These are phyloP conservation scores for Aspergillus ibericus DNA, from an alignment of 2,329 filamentous ascomycete genomes.

Conservation along the genomic window DNA sequence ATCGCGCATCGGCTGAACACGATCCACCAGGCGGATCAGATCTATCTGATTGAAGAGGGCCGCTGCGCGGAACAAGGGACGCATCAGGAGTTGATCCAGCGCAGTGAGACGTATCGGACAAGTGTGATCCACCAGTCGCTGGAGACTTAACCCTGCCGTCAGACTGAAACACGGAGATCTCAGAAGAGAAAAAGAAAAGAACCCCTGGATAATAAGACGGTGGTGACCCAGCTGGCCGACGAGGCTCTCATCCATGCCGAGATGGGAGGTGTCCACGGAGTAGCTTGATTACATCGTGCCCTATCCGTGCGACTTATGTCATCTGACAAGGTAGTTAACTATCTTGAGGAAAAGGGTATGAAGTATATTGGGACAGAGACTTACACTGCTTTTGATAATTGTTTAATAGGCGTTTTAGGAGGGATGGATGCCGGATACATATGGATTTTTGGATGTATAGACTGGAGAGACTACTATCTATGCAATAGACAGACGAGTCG, in stretches of 20 bases:
- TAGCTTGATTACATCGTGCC: background rate
- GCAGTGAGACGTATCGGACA: slow-evolving; percentile 51
- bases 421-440: background rate
- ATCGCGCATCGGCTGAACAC: slow-evolving; percentile 46
- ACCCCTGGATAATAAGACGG: background rate
- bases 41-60: slow-evolving; percentile 61
- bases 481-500: too few species aligned
- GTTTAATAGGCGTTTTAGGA: background rate
- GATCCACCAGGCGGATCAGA: slow-evolving; percentile 69
- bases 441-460: background rate
- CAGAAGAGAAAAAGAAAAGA: background rate
- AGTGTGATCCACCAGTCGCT: slow-evolving; percentile 53
- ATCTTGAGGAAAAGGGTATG: background rate
- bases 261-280: background rate
- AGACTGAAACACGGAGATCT: background rate
- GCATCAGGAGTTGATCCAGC: slow-evolving; percentile 50
- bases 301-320: background rate
- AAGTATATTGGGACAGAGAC: background rate
- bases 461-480: too few species aligned
- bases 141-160: slow-evolving; percentile 23
- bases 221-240: background rate
- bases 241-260: background rate
- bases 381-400: background rate
- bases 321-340: background rate
- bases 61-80: slow-evolving; percentile 50